phyloP scores from a whole-genome alignment of 495 filamentous ascomycete species.

The Evansstolkia leycettana region DNA sequence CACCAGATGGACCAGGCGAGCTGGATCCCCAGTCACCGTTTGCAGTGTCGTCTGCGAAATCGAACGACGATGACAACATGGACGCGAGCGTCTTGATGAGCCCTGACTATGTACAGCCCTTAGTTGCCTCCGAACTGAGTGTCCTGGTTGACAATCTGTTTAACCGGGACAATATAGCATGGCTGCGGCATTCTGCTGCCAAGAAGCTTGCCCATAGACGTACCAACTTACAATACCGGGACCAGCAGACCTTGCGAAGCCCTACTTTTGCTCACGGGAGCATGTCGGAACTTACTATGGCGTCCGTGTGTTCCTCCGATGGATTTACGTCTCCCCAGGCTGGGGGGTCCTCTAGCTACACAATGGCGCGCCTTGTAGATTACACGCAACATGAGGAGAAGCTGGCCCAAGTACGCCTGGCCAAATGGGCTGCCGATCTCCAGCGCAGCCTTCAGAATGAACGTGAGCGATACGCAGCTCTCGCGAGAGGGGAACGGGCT shows the following conservation, averaged over 20 bases:
- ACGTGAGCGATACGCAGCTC: slow-evolving; percentile 58
- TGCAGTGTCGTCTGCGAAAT: slow-evolving; percentile 68
- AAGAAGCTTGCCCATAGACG: slow-evolving; percentile 75
- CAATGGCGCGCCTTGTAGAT: slow-evolving; percentile 58
- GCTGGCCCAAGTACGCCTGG: slow-evolving; percentile 67
- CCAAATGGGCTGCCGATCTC: slow-evolving; percentile 83
- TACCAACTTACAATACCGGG: slow-evolving; percentile 5
- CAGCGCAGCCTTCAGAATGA: slow-evolving; percentile 76
- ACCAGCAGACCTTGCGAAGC: not conserved
- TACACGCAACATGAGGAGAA: slow-evolving; percentile 61
- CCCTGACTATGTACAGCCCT: slow-evolving; percentile 79
- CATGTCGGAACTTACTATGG: slow-evolving; percentile 2
- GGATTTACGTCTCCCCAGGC: slow-evolving; percentile 13
- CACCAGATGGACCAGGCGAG: slow-evolving; percentile 14
- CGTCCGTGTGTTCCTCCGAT: slow-evolving; percentile 14
- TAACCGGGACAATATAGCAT: slow-evolving; percentile 66
- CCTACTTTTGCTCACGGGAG: not conserved
- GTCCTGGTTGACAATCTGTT: slow-evolving; percentile 64
- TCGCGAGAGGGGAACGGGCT: slow-evolving; percentile 60
- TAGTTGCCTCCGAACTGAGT: slow-evolving; percentile 64
- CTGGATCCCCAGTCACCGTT: slow-evolving; percentile 40
- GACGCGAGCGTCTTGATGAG: slow-evolving; percentile 94
- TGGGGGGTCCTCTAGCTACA: slow-evolving; percentile 42
- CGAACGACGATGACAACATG: slow-evolving; percentile 76
- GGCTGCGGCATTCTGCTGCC: slow-evolving; percentile 75